Evolutionary conservation across 331 rosid genomes (phyloP).

Genomic region (Malus hybrid): DNA sequence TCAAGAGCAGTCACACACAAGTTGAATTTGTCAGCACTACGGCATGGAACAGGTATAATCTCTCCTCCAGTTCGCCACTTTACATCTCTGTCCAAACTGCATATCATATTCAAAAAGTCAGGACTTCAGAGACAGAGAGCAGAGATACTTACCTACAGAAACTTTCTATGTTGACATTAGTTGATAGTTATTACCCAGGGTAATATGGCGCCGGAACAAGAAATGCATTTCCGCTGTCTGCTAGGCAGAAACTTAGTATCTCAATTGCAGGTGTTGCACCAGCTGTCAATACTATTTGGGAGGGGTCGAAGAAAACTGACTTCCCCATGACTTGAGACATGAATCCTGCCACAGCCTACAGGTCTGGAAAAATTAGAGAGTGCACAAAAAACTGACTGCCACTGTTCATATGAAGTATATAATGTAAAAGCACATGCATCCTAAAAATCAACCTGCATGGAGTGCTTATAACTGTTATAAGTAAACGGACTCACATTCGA

Average conservation of each 20-base stretch:
- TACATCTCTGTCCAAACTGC: slow-evolving; percentile 70
- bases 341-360: slow-evolving; percentile 86
- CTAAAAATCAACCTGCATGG: neutral
- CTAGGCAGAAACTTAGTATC: slow-evolving; percentile 85
- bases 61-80: slow-evolving; percentile 81
- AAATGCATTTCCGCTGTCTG: slow-evolving; percentile 83
- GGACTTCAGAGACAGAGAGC: slow-evolving; percentile 4
- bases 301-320: slow-evolving; percentile 57
- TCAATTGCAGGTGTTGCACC: slow-evolving; percentile 77
- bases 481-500: neutral
- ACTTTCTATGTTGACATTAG: neutral
- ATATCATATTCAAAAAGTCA: slow-evolving; percentile 28
- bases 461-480: neutral
- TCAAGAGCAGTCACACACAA: slow-evolving; percentile 56
- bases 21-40: slow-evolving; percentile 68
- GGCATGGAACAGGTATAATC: slow-evolving; percentile 71
- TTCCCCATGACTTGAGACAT: slow-evolving; percentile 67
- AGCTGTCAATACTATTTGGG: slow-evolving; percentile 64
- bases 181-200: slow-evolving; percentile 48
- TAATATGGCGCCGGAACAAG: slow-evolving; percentile 89
- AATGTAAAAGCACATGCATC: no score
- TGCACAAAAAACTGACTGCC: neutral
- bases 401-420: neutral
- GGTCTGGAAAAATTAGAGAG: slow-evolving; percentile 10
- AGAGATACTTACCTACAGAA: neutral